Evolutionary conservation across 78 protist genomes (phyloP).

Genomic region (Tieghemostelium lacteum): DNA sequence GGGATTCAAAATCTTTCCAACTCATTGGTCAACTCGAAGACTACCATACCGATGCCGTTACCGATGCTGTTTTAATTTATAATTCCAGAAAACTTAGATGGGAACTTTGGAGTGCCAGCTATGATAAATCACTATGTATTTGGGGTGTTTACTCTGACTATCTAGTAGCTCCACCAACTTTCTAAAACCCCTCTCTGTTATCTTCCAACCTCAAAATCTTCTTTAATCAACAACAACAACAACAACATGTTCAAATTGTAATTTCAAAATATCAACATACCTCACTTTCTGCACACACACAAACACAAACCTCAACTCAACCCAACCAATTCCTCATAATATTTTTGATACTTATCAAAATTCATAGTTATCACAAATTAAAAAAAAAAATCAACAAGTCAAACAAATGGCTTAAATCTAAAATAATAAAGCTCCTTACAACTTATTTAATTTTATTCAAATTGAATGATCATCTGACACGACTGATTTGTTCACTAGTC

Average conservation of each 20-base stretch:
- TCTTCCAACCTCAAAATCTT: no score
- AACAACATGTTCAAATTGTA: no score
- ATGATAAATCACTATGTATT: conserved; percentile 52
- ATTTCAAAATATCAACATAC: no score
- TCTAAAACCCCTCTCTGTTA: neutral
- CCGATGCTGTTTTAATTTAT: conserved; percentile 37
- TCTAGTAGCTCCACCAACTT: conserved; percentile 27
- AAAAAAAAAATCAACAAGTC: neutral
- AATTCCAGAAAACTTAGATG: conserved; percentile 42
- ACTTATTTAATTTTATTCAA: neutral
- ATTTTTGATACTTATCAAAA: no score
- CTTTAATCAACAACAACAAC: no score
- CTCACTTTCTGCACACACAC: no score
- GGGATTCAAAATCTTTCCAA: conserved; percentile 21
- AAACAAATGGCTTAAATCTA: neutral
- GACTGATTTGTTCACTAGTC: no score
- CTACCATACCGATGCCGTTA: conserved; percentile 64
- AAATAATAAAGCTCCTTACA: neutral
- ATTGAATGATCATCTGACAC: no score
- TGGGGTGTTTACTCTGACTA: conserved; percentile 34
- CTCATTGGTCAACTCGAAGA: conserved; percentile 33
- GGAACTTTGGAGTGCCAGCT: conserved; percentile 69
- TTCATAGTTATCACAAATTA: neutral
- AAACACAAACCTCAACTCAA: no score
- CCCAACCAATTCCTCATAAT: no score